Conservation (phyloP, 305 asterid species). For the Fraxinus dipetala region DNA sequence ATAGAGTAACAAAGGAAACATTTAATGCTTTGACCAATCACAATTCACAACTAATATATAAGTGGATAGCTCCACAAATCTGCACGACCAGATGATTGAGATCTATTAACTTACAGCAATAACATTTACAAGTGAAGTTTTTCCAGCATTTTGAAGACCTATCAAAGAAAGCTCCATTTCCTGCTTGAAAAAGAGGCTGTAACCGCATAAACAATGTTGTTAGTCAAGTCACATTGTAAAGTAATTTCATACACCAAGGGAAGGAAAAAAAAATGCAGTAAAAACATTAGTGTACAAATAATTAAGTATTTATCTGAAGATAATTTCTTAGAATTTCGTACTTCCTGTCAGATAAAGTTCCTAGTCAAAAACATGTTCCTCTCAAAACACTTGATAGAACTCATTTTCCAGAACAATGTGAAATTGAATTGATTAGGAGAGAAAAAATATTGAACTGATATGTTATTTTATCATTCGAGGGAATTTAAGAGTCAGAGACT, state of each 20-base stretch:
- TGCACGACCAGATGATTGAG: constrained; percentile 7
- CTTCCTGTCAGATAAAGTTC: not conserved
- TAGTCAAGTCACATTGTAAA: constrained; percentile 4
- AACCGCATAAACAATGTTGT: constrained; percentile 12
- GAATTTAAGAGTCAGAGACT: not conserved
- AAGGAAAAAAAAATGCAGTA: not conserved
- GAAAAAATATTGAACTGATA: not conserved
- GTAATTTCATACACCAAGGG: not conserved
- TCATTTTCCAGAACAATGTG: not conserved
- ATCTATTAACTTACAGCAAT: constrained; percentile 69
- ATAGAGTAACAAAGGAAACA: constrained; percentile 11
- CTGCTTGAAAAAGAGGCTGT: constrained; percentile 97
- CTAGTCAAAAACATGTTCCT: not conserved
- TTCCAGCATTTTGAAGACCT: constrained; percentile 98
- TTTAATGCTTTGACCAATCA: not conserved
- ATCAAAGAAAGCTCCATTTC: constrained; percentile 98
- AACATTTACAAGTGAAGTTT: constrained; percentile 95
- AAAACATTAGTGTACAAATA: not conserved
- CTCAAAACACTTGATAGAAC: not conserved
- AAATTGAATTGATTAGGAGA: not conserved
- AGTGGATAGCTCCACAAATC: not conserved
- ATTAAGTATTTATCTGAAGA: not conserved
- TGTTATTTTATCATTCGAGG: not conserved
- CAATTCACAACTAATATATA: not conserved
- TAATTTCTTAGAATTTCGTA: not conserved